Evolutionary conservation across 257 asterid species (phyloP).

Genomic region (Lavandula angustifolia): DNA sequence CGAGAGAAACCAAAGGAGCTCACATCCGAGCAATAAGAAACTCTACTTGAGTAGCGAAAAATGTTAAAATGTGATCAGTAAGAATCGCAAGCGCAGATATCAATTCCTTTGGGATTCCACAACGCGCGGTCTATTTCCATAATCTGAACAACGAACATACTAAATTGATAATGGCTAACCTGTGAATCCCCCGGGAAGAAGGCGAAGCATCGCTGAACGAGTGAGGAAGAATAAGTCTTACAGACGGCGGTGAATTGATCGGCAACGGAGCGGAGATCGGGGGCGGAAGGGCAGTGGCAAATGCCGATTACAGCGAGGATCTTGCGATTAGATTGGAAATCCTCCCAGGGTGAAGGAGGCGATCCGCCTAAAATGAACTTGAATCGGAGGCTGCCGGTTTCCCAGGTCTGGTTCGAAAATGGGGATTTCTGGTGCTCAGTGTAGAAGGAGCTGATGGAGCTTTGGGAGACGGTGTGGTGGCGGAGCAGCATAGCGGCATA

Average conservation of each 20-base stretch:
- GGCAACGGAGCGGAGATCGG: slow-evolving; percentile 76
- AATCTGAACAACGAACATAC: too few species aligned
- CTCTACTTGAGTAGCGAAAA: background rate
- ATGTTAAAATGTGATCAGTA: background rate
- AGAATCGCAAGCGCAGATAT: background rate
- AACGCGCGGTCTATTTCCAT: too few species aligned
- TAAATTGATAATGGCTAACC: slow-evolving; percentile 39
- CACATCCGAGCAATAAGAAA: slow-evolving; percentile 1
- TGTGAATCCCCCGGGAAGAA: slow-evolving; percentile 91
- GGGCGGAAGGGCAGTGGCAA: slow-evolving; percentile 86
- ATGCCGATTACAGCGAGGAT: slow-evolving; percentile 82
- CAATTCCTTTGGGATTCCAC: background rate
- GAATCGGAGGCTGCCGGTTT: slow-evolving; percentile 81
- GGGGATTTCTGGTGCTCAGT: slow-evolving; percentile 98
- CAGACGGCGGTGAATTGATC: slow-evolving; percentile 57
- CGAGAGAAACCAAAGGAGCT: background rate
- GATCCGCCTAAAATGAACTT: slow-evolving; percentile 89
- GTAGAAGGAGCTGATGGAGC: slow-evolving; percentile 94
- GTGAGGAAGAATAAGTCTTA: slow-evolving; percentile 76
- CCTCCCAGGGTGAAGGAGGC: slow-evolving; percentile 98
- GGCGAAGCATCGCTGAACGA: slow-evolving; percentile 90
- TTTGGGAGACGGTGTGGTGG: slow-evolving; percentile 78
- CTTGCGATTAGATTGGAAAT: slow-evolving; percentile 89
- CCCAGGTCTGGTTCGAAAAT: slow-evolving; percentile 88
- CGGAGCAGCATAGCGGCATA: slow-evolving; percentile 81